Base-by-base conservation (phyloP, 1,284 basidiomycete species). In the Ceratobasidium sp. region DNA sequence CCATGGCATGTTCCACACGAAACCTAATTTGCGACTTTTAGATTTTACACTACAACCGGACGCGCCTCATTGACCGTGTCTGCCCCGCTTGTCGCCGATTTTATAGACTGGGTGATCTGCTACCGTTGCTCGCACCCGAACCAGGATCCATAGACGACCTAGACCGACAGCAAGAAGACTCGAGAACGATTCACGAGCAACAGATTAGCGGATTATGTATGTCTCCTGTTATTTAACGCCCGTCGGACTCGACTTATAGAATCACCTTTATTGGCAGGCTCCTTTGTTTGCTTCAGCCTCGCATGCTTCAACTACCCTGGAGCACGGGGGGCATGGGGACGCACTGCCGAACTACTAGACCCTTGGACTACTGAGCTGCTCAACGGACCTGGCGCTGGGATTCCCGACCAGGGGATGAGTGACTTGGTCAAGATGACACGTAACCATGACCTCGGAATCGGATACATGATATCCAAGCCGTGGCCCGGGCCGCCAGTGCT, bases 1-100 rank as follows among this genome's bases (percentile, higher is more conserved):
- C 1, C 17, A 34, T 34, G 32, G 20, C 15, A 13, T 20, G 3
- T 38, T 55, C 25, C 45, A 55, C 17, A 67, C n/a, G 13, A 38
- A 50, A 15, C 20, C 50, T 35, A 40, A 17, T 32, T 50, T 38
- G 7, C 6, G n/a, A n/a, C n/a, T 27, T n/a, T 12, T 70, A 92
- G 90, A 87, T 90, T n/a, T 73, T 91, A 25, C 92, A 90, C 89
- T 92, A 91, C 75, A 92, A 92, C 80, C 91, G 90, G 78, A 90
- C 87, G 75, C 83, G 90, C 1, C 76, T 80, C 3, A 83, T 80
- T 4, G 84, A 86, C 67, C 85, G 90, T 32, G 83, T 92, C 69
- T 92, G 90, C 75, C 90, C 90, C 1, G 85, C 89, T 0, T 92
- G 90, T 75, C 84, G 87, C 75, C 80, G 90, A 17, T 77, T 91